Conservation (phyloP, 1,284 basidiomycete genomes). For the Ustanciosporium gigantosporum region DNA sequence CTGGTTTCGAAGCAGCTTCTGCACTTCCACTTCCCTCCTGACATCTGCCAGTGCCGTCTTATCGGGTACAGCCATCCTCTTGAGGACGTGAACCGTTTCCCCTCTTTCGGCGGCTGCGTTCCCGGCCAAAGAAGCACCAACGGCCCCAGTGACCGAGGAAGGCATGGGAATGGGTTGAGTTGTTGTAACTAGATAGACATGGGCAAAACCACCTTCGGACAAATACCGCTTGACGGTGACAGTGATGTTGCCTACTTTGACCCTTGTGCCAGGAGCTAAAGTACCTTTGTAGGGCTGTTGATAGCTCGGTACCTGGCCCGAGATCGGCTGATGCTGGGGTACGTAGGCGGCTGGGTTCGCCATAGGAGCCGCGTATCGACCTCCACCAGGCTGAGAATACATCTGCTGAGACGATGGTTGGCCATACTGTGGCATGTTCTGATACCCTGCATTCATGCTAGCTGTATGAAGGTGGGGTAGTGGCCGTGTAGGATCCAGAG, state of each 20-base stretch:
- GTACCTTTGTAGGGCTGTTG: constrained; percentile 41
- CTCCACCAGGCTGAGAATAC: constrained; percentile 8
- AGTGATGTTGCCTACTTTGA: constrained; percentile 83
- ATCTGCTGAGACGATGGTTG: constrained; percentile 12
- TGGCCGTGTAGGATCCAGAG: too few species aligned
- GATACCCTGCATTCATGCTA: constrained; percentile 2
- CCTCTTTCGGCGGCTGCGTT: constrained; percentile 29
- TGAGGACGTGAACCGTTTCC: constrained; percentile 88
- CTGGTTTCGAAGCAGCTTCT: constrained; percentile 86
- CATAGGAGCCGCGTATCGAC: not conserved
- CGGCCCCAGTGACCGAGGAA: constrained; percentile 23
- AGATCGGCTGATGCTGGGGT: constrained; percentile 6
- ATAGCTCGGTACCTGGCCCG: constrained; percentile 8
- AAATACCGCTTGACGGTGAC: constrained; percentile 88
- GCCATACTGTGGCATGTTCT: constrained; percentile 32
- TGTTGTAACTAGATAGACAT: constrained; percentile 93
- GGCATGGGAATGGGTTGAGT: constrained; percentile 71
- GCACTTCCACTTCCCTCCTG: constrained; percentile 95
- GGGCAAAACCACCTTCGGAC: constrained; percentile 95
- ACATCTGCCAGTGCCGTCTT: constrained; percentile 90
- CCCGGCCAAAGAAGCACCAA: constrained; percentile 21
- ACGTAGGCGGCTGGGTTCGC: constrained; percentile 7
- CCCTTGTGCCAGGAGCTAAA: constrained; percentile 73
- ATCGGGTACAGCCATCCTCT: constrained; percentile 90
- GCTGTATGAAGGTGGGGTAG: too few species aligned